Conservation (phyloP, 2,329 filamentous ascomycete species). For the Neofusicoccum kwambonambiense region DNA sequence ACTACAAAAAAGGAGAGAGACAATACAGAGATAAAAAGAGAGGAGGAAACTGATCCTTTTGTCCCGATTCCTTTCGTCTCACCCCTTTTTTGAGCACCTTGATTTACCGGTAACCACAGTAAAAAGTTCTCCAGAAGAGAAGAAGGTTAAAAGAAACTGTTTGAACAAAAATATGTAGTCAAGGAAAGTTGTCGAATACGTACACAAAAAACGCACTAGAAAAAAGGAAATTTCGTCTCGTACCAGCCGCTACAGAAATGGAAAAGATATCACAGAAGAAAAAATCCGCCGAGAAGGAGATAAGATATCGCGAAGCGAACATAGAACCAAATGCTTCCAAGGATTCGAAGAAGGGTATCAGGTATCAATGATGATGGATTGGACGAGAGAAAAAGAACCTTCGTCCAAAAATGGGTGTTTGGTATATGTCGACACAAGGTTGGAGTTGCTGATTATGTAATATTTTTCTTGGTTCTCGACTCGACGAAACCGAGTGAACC, state of each 20-base stretch:
- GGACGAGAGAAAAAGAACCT: neutral
- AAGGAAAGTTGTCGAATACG: constrained; percentile 12
- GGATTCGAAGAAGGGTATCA: constrained; percentile 15
- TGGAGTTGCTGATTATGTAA: constrained; percentile 6
- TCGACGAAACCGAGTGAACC: neutral
- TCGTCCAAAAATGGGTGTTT: neutral
- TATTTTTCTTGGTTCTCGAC: neutral
- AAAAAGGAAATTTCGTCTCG: neutral
- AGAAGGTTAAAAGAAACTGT: neutral
- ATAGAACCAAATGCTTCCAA: neutral
- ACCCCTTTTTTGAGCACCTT: neutral
- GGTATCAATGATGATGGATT: constrained; percentile 7
- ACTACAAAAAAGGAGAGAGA: neutral
- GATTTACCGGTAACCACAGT: neutral
- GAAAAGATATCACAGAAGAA: neutral
- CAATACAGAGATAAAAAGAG: neutral
- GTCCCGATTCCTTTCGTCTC: neutral
- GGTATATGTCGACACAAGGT: neutral
- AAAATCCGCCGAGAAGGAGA: neutral
- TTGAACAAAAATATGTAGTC: neutral
- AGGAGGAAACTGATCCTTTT: neutral
- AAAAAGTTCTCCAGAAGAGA: neutral
- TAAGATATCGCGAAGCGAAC: neutral
- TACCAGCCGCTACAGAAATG: neutral
- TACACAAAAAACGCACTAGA: neutral